Conservation (phyloP, 441 rosid species). For the Gossypium aridum region DNA sequence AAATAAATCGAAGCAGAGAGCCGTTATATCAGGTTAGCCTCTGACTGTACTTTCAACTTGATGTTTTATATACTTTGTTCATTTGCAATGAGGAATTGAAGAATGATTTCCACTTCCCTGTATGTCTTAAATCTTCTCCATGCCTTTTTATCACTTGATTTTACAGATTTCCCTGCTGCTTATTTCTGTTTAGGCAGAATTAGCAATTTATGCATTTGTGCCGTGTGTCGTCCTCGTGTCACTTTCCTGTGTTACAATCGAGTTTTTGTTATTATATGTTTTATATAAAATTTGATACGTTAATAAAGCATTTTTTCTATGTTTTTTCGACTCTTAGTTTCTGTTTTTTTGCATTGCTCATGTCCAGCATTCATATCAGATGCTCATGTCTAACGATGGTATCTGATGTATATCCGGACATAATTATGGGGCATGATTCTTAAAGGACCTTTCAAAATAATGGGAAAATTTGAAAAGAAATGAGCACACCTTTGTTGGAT, state of each 20-base stretch:
- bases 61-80: background rate
- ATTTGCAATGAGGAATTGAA: background rate
- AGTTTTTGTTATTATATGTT: background rate
- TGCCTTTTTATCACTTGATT: background rate
- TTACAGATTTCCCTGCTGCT: background rate
- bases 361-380: too few relatives aligned
- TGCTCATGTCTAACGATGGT: too few relatives aligned
- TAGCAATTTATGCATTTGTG: background rate
- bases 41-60: background rate
- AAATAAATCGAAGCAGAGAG: slow-evolving; percentile 24
- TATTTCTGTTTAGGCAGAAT: background rate
- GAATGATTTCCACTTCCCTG: background rate
- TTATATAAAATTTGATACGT: too few relatives aligned
- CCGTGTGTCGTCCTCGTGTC: background rate
- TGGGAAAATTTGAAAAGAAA: too few relatives aligned
- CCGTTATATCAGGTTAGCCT: slow-evolving; percentile 3
- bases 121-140: background rate
- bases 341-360: too few relatives aligned
- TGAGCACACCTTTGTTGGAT: too few relatives aligned
- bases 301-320: too few relatives aligned
- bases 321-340: too few relatives aligned
- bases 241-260: background rate
- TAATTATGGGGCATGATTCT: too few relatives aligned
- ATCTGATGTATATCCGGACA: too few relatives aligned
- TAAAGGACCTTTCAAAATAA: too few relatives aligned